A percentile compares a stretch with the other conserved stretches of the same genome.
Conservation (phyloP, 768 basidiomycete species). For the Obba rivulosa region DNA sequence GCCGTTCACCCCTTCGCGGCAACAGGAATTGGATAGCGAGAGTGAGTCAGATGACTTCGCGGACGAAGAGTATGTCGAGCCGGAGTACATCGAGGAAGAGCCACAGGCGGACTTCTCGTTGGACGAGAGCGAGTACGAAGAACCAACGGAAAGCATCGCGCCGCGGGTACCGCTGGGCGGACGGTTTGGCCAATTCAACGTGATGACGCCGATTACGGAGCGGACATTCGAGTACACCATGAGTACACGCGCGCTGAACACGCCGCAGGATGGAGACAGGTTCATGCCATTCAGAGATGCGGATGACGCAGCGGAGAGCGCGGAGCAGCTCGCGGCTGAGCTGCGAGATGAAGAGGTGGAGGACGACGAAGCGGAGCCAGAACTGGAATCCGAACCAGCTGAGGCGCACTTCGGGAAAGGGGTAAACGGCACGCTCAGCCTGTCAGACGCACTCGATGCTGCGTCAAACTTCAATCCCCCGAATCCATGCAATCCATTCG, state of each 20-base stretch:
- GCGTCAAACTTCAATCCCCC: slow-evolving; percentile 64
- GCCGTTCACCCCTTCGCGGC: slow-evolving; percentile 10
- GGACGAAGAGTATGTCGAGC: slow-evolving; percentile 26
- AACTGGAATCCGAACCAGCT: slow-evolving; percentile 5
- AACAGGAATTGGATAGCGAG: slow-evolving; percentile 22
- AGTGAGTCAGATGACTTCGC: slow-evolving; percentile 16
- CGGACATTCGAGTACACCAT: slow-evolving; percentile 82
- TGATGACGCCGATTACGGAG: slow-evolving; percentile 98
- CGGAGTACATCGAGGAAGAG: slow-evolving; percentile 5
- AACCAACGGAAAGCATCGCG: slow-evolving; percentile 21
- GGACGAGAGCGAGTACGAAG: slow-evolving; percentile 9
- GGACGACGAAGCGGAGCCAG: slow-evolving; percentile 17
- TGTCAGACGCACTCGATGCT: slow-evolving; percentile 57
- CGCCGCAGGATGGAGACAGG: slow-evolving; percentile 22
- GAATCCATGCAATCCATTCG: slow-evolving; percentile 88
- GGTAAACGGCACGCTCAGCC: slow-evolving; percentile 52
- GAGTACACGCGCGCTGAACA: slow-evolving; percentile 43
- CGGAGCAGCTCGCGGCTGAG: slow-evolving; percentile 47
- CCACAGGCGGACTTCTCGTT: background rate
- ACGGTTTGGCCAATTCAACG: slow-evolving; percentile 76
- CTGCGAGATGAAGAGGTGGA: slow-evolving; percentile 26
- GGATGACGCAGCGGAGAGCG: slow-evolving; percentile 44
- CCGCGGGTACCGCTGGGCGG: slow-evolving; percentile 54
- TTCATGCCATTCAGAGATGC: slow-evolving; percentile 17
- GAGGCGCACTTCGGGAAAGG: slow-evolving; percentile 40